Conservation (phyloP, 148 eudicot genomes). For the Nepenthes mirabilis region DNA sequence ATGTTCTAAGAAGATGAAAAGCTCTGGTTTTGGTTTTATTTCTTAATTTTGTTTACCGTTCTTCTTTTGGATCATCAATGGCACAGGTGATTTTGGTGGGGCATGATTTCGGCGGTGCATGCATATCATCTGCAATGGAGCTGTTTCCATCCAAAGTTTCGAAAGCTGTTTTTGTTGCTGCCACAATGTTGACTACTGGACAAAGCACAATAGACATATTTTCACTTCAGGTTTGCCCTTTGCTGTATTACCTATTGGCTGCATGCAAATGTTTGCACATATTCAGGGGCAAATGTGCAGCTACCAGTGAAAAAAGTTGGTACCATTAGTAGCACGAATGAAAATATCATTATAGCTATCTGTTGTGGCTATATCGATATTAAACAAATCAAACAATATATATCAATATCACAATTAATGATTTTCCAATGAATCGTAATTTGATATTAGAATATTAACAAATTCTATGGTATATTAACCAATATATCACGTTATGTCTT, state of each 20-base stretch:
- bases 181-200: slow-evolving; percentile 60
- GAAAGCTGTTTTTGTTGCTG: slow-evolving; percentile 78
- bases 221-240: slow-evolving; percentile 53
- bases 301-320: not conserved
- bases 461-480: too few relatives aligned
- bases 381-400: too few relatives aligned
- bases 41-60: too few relatives aligned
- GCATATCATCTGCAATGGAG: slow-evolving; percentile 90
- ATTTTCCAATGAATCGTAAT: too few relatives aligned
- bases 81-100: slow-evolving; percentile 89
- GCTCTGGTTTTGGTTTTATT: too few relatives aligned
- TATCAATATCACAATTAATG: too few relatives aligned
- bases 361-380: too few relatives aligned
- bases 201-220: slow-evolving; percentile 80
- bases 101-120: slow-evolving; percentile 92
- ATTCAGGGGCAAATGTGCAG: not conserved
- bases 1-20: too few relatives aligned
- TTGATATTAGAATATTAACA: too few relatives aligned
- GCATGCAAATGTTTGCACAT: not conserved
- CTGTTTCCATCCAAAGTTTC: slow-evolving; percentile 49
- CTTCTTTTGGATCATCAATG: not conserved
- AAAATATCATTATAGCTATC: too few relatives aligned
- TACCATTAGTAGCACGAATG: too few relatives aligned
- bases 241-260: slow-evolving; percentile 1
- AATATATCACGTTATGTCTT: too few relatives aligned